Evolutionary conservation across 1,284 basidiomycete species (phyloP).

Genomic region (Cystobasidiaceae sp.): DNA sequence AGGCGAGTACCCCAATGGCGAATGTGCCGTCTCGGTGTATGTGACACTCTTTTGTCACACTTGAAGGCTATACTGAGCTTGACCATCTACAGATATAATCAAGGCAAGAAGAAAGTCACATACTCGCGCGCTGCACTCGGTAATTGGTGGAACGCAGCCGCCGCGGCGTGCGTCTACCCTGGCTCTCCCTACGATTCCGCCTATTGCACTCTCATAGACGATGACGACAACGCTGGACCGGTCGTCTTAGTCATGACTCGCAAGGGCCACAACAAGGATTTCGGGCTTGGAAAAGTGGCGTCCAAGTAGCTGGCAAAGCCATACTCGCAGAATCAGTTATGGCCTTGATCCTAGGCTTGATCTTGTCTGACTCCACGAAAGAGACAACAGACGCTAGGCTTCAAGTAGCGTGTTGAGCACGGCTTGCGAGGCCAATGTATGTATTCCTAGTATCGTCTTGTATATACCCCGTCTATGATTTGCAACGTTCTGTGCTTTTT

Average conservation of each 20-base stretch:
- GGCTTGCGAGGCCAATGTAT: too few relatives aligned
- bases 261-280: constrained; percentile 6
- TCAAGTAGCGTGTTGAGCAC: too few relatives aligned
- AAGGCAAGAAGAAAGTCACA: background rate
- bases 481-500: too few relatives aligned
- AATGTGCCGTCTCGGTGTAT: constrained; percentile 7
- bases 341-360: too few relatives aligned
- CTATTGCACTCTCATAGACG: background rate
- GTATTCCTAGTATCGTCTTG: too few relatives aligned
- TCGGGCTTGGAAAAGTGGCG: too few relatives aligned
- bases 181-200: constrained; percentile 6
- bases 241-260: constrained; percentile 14
- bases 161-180: constrained; percentile 3
- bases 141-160: constrained; percentile 4
- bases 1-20: background rate
- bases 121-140: background rate
- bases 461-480: too few relatives aligned
- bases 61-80: background rate
- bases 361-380: too few relatives aligned
- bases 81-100: constrained; percentile 5
- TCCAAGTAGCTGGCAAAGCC: too few relatives aligned
- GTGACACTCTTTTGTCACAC: background rate
- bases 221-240: background rate
- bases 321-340: too few relatives aligned
- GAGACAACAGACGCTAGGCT: too few relatives aligned